phyloP scores from a whole-genome alignment of 2,329 filamentous ascomycete genomes.

The Monosporascus cannonballus region DNA sequence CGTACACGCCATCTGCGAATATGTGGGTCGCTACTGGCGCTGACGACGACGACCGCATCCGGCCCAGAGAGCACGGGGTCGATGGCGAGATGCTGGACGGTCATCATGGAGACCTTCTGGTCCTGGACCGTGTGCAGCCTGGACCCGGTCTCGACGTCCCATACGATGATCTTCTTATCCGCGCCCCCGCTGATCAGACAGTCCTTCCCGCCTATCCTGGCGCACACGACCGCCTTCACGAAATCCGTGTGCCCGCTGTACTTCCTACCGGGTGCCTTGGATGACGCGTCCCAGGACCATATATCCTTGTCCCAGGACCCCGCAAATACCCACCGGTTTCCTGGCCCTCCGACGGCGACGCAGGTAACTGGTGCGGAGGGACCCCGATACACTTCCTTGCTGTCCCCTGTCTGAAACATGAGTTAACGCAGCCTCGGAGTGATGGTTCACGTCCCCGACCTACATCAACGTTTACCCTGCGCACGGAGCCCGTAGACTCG shows the following conservation, averaged over 20 bases:
- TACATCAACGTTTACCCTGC: slow-evolving; percentile 71
- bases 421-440: neutral
- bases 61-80: slow-evolving; percentile 57
- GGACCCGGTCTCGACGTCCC: slow-evolving; percentile 64
- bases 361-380: slow-evolving; percentile 77
- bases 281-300: slow-evolving; percentile 73
- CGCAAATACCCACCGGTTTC: slow-evolving; percentile 62
- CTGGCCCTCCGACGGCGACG: slow-evolving; percentile 57
- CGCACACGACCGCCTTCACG: slow-evolving; percentile 71
- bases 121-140: slow-evolving; percentile 75
- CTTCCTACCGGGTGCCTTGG: slow-evolving; percentile 46
- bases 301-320: slow-evolving; percentile 93
- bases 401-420: slow-evolving; percentile 31
- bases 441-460: slow-evolving; percentile 5
- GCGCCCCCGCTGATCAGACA: slow-evolving; percentile 68
- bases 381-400: slow-evolving; percentile 56
- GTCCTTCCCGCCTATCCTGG: slow-evolving; percentile 54
- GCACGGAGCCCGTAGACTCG: slow-evolving; percentile 77
- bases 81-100: slow-evolving; percentile 71
- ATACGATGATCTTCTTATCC: slow-evolving; percentile 77
- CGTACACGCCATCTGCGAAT: slow-evolving; percentile 72
- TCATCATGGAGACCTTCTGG: slow-evolving; percentile 62
- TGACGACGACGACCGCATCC: slow-evolving; percentile 57
- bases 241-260: slow-evolving; percentile 84
- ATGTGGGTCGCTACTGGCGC: slow-evolving; percentile 72